phyloP scores from a whole-genome alignment of 2,329 filamentous ascomycete species.

The Tolypocladium album region DNA sequence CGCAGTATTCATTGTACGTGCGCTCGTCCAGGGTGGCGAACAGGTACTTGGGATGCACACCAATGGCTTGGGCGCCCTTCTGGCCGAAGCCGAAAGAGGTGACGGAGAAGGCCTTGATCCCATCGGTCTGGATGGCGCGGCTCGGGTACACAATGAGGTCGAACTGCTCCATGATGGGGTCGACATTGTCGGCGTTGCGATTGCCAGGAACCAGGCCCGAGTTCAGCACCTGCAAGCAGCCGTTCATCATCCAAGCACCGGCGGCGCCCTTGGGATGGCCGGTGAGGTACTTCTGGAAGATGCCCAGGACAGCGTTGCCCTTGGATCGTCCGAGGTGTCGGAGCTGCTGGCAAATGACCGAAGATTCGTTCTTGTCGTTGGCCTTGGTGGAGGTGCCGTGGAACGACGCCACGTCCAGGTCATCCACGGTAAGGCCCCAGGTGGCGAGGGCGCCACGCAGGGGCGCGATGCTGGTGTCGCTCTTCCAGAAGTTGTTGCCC shows the following conservation, averaged over 20 bases:
- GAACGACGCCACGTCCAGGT: conserved; percentile 92
- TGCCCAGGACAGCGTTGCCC: conserved; percentile 90
- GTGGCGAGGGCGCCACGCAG: conserved; percentile 92
- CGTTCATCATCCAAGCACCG: conserved; percentile 99
- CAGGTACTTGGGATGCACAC: conserved; percentile 92
- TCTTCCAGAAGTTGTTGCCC: conserved; percentile 99
- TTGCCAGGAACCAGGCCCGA: conserved; percentile 90
- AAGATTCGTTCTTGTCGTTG: conserved; percentile 99
- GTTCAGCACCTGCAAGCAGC: conserved; percentile 91
- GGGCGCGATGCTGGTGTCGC: conserved; percentile 85
- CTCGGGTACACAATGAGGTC: conserved; percentile 97
- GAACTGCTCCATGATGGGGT: conserved; percentile 92
- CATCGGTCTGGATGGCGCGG: conserved; percentile 91
- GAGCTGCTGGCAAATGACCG: conserved; percentile 93
- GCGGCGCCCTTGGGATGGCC: conserved; percentile 98
- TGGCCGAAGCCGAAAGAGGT: conserved; percentile 99
- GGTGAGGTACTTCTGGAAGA: conserved; percentile 99
- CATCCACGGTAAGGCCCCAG: conserved; percentile 96
- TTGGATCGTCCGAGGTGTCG: conserved; percentile 89
- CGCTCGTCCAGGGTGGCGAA: conserved; percentile 86
- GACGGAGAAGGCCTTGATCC: conserved; percentile 96
- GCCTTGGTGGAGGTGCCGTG: conserved; percentile 97
- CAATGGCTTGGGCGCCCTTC: conserved; percentile 95
- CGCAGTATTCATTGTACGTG: conserved; percentile 71
- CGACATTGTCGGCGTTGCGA: conserved; percentile 95